Evolutionary conservation across 441 rosid genomes (phyloP).

Genomic region (Erysimum cheiri): DNA sequence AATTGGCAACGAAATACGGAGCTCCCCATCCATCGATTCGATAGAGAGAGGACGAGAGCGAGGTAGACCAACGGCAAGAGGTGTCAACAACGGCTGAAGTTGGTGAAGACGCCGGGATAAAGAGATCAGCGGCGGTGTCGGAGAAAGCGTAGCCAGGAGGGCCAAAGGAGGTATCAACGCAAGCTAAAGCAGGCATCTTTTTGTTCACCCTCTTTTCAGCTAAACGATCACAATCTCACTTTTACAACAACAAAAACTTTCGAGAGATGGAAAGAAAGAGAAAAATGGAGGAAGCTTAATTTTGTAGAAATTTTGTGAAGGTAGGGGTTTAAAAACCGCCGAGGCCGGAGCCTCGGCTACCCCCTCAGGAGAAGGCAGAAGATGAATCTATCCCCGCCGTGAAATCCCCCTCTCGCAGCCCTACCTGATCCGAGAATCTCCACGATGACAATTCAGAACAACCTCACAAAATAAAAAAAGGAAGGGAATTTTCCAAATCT

Average conservation of each 20-base stretch:
- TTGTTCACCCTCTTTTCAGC: slow-evolving; percentile 39
- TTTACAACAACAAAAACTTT: background rate
- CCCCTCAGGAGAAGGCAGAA: slow-evolving; percentile 95
- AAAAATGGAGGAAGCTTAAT: background rate
- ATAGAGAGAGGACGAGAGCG: slow-evolving; percentile 72
- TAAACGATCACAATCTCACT: slow-evolving; percentile 37
- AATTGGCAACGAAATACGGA: slow-evolving; percentile 78
- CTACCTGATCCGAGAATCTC: slow-evolving; percentile 56
- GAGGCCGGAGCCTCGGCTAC: slow-evolving; percentile 99
- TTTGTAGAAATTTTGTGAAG: slow-evolving; percentile 46
- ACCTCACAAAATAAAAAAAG: background rate
- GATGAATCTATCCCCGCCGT: slow-evolving; percentile 60
- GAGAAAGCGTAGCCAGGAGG: slow-evolving; percentile 53
- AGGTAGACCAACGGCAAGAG: slow-evolving; percentile 65
- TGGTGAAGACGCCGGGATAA: slow-evolving; percentile 40
- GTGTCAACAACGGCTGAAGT: slow-evolving; percentile 35
- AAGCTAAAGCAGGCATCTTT: slow-evolving; percentile 93
- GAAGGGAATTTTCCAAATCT: background rate
- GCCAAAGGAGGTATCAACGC: slow-evolving; percentile 70
- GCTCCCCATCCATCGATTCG: slow-evolving; percentile 90
- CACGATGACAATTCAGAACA: slow-evolving; percentile 54
- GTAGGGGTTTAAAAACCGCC: slow-evolving; percentile 98
- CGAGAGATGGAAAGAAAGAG: background rate
- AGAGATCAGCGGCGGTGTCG: slow-evolving; percentile 39
- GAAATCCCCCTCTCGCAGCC: slow-evolving; percentile 56